Evolutionary conservation across 2,329 filamentous ascomycete species (phyloP).

Genomic region (Alternaria arborescens): DNA sequence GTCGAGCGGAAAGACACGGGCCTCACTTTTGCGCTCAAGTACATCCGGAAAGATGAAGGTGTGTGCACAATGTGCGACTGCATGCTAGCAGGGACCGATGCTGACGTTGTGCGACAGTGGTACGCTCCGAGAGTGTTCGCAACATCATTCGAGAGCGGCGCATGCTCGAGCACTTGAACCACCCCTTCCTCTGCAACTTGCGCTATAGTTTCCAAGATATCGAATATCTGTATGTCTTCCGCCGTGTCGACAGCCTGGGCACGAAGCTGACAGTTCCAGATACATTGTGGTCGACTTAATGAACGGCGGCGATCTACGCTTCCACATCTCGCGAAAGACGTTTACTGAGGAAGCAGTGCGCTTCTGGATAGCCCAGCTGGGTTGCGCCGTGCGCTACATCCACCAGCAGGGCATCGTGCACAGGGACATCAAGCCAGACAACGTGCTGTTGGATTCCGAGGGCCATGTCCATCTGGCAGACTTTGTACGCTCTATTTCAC

Average conservation of each 20-base stretch:
- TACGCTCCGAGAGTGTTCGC: slow-evolving; percentile 95
- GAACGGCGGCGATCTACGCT: slow-evolving; percentile 95
- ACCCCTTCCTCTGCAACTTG: slow-evolving; percentile 97
- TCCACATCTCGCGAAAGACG: slow-evolving; percentile 96
- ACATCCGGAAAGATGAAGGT: slow-evolving; percentile 99
- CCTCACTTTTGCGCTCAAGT: slow-evolving; percentile 94
- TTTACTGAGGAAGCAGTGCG: slow-evolving; percentile 97
- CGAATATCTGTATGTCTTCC: slow-evolving; percentile 85
- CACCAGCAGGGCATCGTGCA: slow-evolving; percentile 55
- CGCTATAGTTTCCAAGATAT: slow-evolving; percentile 99
- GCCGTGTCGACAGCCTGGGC: neutral
- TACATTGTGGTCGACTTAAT: slow-evolving; percentile 97
- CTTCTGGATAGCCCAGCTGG: slow-evolving; percentile 96
- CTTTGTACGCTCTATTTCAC: slow-evolving; percentile 71
- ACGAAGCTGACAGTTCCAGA: slow-evolving; percentile 52
- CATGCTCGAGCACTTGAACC: slow-evolving; percentile 98
- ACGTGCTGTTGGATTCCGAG: slow-evolving; percentile 53
- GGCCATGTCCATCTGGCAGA: slow-evolving; percentile 94
- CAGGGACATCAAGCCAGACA: slow-evolving; percentile 55
- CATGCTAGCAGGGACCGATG: slow-evolving; percentile 16
- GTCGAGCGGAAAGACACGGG: slow-evolving; percentile 97
- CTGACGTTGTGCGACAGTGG: slow-evolving; percentile 68
- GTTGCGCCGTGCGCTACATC: slow-evolving; percentile 77
- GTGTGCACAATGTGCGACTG: slow-evolving; percentile 43
- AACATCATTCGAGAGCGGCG: slow-evolving; percentile 97